Conservation (phyloP, 352 stramenopile genomes). For the Phytophthora vignae region DNA sequence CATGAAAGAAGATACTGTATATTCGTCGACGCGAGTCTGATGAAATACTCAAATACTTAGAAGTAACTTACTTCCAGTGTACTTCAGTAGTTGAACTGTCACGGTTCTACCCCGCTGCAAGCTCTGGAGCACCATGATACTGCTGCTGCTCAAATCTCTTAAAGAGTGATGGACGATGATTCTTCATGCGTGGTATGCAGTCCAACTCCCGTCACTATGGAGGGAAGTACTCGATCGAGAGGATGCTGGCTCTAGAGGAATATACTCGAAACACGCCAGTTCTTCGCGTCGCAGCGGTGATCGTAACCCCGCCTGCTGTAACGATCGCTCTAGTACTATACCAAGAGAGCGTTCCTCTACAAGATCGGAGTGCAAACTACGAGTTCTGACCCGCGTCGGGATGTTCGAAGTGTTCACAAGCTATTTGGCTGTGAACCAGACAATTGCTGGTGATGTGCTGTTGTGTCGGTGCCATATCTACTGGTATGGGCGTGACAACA, state of each 20-base stretch:
- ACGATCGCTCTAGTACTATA: neutral
- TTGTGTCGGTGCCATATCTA: neutral
- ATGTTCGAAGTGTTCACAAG: neutral
- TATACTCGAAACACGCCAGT: slow-evolving; percentile 12
- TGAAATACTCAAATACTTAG: no score
- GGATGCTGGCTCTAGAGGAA: slow-evolving; percentile 23
- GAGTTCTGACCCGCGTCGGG: slow-evolving; percentile 11
- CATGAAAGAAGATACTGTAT: no score
- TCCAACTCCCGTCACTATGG: slow-evolving; percentile 19
- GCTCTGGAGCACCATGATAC: no score
- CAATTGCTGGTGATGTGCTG: neutral
- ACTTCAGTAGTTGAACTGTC: no score
- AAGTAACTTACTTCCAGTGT: no score
- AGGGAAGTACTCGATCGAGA: slow-evolving; percentile 21
- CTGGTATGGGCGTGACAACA: neutral
- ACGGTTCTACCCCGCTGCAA: no score
- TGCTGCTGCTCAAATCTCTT: no score
- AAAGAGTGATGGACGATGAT: neutral
- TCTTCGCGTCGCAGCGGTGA: neutral
- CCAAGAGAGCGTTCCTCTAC: slow-evolving; percentile 19
- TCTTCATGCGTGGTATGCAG: neutral
- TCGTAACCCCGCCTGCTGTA: neutral
- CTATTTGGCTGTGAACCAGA: neutral
- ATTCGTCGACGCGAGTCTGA: no score
- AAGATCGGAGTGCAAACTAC: slow-evolving; percentile 13